Evolutionary conservation across 2,329 filamentous ascomycete species (phyloP).

Genomic region (Thielaviopsis punctulata): DNA sequence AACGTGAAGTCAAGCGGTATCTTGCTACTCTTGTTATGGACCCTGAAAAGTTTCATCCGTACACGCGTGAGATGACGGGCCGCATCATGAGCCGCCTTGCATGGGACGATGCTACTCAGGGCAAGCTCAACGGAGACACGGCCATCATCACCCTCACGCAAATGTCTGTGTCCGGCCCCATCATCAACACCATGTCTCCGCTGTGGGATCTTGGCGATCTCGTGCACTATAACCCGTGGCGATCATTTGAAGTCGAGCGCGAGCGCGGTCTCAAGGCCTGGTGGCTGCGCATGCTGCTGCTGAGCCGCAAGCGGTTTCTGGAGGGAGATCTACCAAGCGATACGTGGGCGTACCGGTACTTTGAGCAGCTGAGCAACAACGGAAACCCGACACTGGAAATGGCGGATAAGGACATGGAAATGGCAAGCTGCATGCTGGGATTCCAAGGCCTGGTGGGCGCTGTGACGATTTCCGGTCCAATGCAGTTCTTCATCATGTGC

Average conservation of each 20-base stretch:
- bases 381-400: constrained; percentile 26
- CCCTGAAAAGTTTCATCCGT: constrained; percentile 27
- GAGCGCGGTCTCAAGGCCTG: constrained; percentile 27
- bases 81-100: constrained; percentile 32
- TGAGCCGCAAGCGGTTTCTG: constrained; percentile 25
- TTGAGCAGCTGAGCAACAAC: constrained; percentile 24
- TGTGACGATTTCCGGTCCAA: constrained; percentile 30
- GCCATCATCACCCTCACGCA: constrained; percentile 30
- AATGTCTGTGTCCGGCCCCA: constrained; percentile 34
- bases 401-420: constrained; percentile 25
- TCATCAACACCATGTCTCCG: constrained; percentile 33
- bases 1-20: constrained; percentile 27
- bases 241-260: constrained; percentile 26
- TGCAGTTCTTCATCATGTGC: constrained; percentile 35
- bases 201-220: constrained; percentile 28
- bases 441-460: constrained; percentile 35
- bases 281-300: constrained; percentile 27
- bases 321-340: constrained; percentile 25
- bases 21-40: constrained; percentile 29
- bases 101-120: constrained; percentile 32
- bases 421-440: constrained; percentile 33
- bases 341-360: constrained; percentile 32
- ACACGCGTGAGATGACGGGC: constrained; percentile 31
- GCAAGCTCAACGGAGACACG: constrained; percentile 27
- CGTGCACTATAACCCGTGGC: constrained; percentile 28